Evolutionary conservation across 1,284 basidiomycete species (phyloP).

Genomic region (Erythrobasidium hasegawianum): DNA sequence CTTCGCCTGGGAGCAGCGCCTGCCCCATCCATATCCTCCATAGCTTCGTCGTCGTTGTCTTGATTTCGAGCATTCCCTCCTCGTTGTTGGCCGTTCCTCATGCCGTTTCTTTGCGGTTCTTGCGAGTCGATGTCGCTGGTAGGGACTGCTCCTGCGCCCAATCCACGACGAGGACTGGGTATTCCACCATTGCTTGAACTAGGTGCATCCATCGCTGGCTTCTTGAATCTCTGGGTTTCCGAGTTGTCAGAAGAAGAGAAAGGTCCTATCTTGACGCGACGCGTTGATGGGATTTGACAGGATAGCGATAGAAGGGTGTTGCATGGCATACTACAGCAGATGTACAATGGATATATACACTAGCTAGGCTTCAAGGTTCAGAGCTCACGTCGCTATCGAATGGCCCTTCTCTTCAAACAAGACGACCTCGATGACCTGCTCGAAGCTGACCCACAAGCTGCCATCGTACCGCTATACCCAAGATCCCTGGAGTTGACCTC

Average conservation of each 20-base stretch:
- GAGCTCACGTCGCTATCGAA: no score
- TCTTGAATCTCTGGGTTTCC: neutral
- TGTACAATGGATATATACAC: neutral
- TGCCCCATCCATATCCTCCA: slow-evolving; percentile 19
- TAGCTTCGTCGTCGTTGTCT: slow-evolving; percentile 20
- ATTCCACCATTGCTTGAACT: slow-evolving; percentile 1
- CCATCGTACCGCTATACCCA: no score
- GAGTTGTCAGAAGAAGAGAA: neutral
- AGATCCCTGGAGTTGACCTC: neutral
- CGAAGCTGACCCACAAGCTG: no score
- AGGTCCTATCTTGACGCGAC: slow-evolving; percentile 1
- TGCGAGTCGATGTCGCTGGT: slow-evolving; percentile 3
- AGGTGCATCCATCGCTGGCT: neutral
- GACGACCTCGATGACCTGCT: no score
- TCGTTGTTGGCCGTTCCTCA: neutral
- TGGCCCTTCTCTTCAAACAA: no score
- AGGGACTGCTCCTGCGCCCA: neutral
- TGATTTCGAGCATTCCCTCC: neutral
- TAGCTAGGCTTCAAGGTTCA: neutral
- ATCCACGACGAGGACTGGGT: neutral
- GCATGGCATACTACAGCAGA: neutral
- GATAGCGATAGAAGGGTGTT: neutral
- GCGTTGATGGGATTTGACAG: neutral
- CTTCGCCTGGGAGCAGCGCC: slow-evolving; percentile 1
- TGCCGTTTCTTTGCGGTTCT: neutral